phyloP scores from a whole-genome alignment of 352 stramenopile species.

The Globisporangium abappressorium region DNA sequence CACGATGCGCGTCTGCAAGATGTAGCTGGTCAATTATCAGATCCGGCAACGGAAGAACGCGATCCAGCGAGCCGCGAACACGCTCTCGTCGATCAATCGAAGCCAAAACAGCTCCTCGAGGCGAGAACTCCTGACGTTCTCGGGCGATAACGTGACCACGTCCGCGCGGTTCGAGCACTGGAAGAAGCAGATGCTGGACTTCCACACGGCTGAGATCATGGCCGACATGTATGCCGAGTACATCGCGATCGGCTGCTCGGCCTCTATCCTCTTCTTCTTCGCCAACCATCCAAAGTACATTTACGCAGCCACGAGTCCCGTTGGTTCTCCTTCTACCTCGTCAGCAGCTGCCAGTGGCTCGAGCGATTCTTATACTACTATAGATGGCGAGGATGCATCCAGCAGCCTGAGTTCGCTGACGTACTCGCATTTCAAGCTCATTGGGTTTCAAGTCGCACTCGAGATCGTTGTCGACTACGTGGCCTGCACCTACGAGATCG shows the following conservation, averaged over 20 bases:
- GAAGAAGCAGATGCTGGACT: constrained; percentile 10
- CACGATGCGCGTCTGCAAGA: constrained; percentile 23
- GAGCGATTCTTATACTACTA: neutral
- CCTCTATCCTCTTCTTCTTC: constrained; percentile 43
- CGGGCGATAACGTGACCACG: too few relatives aligned
- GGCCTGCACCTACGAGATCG: neutral
- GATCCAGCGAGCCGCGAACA: neutral
- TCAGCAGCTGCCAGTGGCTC: neutral
- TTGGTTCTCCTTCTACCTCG: neutral
- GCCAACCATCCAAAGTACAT: constrained; percentile 29
- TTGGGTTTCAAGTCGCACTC: neutral
- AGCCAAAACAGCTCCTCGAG: too few relatives aligned
- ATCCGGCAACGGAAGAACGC: neutral
- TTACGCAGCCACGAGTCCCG: neutral
- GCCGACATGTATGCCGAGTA: constrained; percentile 54
- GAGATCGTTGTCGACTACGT: neutral
- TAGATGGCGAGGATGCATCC: constrained; percentile 29
- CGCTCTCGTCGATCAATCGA: too few relatives aligned
- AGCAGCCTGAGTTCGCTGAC: constrained; percentile 29
- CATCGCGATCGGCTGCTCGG: constrained; percentile 41
- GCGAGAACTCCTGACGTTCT: too few relatives aligned
- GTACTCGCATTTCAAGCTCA: neutral
- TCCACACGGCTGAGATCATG: constrained; percentile 33
- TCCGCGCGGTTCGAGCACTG: neutral
- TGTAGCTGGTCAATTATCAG: constrained; percentile 7